Percentiles rank a stretch among this genome's conserved stretches.
phyloP scores from a whole-genome alignment of 139 green algal genomes.

The Micractinium sp. region DNA sequence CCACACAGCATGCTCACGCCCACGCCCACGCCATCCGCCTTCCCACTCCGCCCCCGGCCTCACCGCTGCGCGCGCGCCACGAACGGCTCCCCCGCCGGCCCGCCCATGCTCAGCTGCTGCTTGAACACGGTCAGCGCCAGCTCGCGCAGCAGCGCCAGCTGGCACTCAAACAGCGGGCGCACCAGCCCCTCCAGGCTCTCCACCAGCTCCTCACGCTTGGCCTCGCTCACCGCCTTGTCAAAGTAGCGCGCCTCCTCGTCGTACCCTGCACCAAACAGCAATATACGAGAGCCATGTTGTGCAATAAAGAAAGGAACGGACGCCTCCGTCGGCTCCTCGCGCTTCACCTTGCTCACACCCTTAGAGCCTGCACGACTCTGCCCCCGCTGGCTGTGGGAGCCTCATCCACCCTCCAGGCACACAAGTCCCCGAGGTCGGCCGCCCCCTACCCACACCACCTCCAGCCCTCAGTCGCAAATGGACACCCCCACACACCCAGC shows the following conservation, averaged over 20 bases:
- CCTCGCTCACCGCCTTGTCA: constrained; percentile 70
- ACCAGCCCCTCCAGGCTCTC: constrained; percentile 57
- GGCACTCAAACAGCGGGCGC: constrained; percentile 51
- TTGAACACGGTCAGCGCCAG: constrained; percentile 54
- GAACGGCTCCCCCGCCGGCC: constrained; percentile 22
- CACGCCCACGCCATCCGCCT: background rate
- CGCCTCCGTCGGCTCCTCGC: too few relatives aligned
- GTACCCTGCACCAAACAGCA: constrained; percentile 58
- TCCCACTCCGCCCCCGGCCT: background rate
- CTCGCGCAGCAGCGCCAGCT: constrained; percentile 62
- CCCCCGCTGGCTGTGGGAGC: too few relatives aligned
- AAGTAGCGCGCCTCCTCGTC: constrained; percentile 92
- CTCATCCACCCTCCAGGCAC: too few relatives aligned
- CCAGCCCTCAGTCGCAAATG: too few relatives aligned
- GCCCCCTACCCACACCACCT: too few relatives aligned
- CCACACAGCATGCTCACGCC: background rate
- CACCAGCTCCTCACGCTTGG: constrained; percentile 74
- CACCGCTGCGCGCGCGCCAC: constrained; percentile 30
- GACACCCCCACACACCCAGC: too few relatives aligned
- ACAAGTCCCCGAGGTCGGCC: too few relatives aligned
- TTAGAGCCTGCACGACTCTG: too few relatives aligned
- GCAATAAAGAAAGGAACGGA: too few relatives aligned
- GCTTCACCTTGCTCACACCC: too few relatives aligned
- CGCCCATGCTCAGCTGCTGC: constrained; percentile 34
- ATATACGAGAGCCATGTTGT: background rate